A percentile compares a stretch with the other conserved stretches of the same genome.
Evolutionary conservation across 352 stramenopile genomes (phyloP).

Genomic region (Phytophthora melonis): DNA sequence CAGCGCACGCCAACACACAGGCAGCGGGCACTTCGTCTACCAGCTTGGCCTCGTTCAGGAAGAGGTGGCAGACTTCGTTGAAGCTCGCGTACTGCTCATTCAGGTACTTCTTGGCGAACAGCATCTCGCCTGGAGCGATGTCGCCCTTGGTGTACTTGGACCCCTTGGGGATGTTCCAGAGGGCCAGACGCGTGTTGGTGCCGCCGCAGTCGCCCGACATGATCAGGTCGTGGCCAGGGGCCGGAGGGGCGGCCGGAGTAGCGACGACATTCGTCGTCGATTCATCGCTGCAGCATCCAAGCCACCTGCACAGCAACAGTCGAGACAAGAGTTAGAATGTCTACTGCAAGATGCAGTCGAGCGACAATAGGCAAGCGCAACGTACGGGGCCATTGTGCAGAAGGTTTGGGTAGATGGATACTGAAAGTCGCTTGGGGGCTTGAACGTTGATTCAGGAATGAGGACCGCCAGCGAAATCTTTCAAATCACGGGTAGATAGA

Average conservation of each 20-base stretch:
- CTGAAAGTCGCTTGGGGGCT: conserved; percentile 4
- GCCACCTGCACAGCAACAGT: conserved; percentile 3
- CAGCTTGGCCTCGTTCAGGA: conserved; percentile 92
- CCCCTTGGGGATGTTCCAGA: conserved; percentile 59
- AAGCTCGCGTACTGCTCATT: conserved; percentile 86
- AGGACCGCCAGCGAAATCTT: neutral
- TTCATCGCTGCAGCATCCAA: conserved; percentile 22
- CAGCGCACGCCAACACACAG: conserved; percentile 72
- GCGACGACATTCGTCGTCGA: conserved; percentile 9
- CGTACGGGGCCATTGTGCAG: conserved; percentile 16
- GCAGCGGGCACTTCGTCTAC: conserved; percentile 59
- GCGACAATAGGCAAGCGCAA: neutral
- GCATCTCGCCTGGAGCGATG: conserved; percentile 73
- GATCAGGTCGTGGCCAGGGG: conserved; percentile 59
- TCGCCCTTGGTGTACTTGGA: conserved; percentile 50
- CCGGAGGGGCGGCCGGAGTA: neutral
- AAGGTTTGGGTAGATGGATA: neutral
- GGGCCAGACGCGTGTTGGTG: conserved; percentile 96
- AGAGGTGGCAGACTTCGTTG: conserved; percentile 89
- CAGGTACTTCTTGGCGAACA: conserved; percentile 87
- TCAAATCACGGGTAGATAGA: conserved; percentile 1
- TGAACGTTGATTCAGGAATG: conserved; percentile 21
- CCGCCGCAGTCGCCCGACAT: conserved; percentile 96
- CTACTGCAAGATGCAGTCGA: neutral
- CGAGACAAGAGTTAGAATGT: neutral